Percentiles rank a stretch among this genome's conserved stretches.
Conservation (phyloP, 257 asterid species). For the Solanum megistacrolobum region DNA sequence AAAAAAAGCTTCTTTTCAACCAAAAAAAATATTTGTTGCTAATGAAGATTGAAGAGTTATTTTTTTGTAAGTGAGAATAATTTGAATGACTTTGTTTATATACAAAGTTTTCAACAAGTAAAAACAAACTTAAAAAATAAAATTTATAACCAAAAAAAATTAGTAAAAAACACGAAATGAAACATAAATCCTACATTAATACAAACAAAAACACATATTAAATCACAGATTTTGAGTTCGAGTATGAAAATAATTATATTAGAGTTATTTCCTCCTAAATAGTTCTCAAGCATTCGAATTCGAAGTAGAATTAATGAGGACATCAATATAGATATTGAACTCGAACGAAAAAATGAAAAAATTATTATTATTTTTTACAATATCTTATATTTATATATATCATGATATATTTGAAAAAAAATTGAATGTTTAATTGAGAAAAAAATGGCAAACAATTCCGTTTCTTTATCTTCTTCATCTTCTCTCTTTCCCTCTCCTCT, state of each 20-base stretch:
- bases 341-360: fast-evolving
- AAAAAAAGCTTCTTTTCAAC: not conserved
- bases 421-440: not conserved
- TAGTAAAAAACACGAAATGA: not conserved
- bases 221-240: too few species aligned
- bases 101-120: not conserved
- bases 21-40: not conserved
- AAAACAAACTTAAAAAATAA: not conserved
- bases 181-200: not conserved
- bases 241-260: not conserved
- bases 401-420: not conserved
- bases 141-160: not conserved
- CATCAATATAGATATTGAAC: fast-evolving
- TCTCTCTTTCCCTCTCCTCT: not conserved
- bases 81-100: not conserved
- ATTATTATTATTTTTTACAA: not conserved
- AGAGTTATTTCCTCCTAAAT: not conserved
- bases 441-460: not conserved
- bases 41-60: not conserved
- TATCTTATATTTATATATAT: not conserved
- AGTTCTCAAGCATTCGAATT: too few species aligned
- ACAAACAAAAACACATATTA: not conserved
- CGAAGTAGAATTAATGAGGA: too few species aligned
- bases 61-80: not conserved
- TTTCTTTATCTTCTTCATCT: not conserved